Evolutionary conservation across 2,329 filamentous ascomycete species (phyloP).

Genomic region (Fusarium nematophilum): DNA sequence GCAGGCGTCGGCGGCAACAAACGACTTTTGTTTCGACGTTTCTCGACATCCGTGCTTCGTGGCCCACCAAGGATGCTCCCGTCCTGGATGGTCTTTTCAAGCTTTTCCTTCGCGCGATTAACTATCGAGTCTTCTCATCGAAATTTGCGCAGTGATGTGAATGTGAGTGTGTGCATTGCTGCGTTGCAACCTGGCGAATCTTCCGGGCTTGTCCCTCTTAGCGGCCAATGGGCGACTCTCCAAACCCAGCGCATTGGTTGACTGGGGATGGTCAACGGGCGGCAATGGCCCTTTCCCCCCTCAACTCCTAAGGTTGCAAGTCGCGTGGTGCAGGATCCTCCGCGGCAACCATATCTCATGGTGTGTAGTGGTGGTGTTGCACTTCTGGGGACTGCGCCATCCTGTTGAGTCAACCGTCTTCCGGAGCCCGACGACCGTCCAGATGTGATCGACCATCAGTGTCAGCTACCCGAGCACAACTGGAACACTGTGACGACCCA

Average conservation of each 20-base stretch:
- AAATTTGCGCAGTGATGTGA: neutral
- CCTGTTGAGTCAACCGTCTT: constrained; percentile 1
- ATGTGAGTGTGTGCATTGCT: constrained; percentile 13
- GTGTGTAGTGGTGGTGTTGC: constrained; percentile 13
- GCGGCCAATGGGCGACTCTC: constrained; percentile 26
- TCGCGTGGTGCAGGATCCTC: constrained; percentile 2
- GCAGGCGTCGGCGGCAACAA: constrained; percentile 60
- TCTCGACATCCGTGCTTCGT: constrained; percentile 17
- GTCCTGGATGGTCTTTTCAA: constrained; percentile 11
- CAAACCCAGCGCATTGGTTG: neutral
- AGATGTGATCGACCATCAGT: too few relatives aligned
- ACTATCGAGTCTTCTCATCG: too few relatives aligned
- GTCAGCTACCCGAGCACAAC: constrained; percentile 8
- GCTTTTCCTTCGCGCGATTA: constrained; percentile 4
- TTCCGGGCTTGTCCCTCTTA: constrained; percentile 14
- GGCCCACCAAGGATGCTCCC: constrained; percentile 22
- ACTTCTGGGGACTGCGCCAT: constrained; percentile 9
- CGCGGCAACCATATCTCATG: too few relatives aligned
- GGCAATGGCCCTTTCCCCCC: too few relatives aligned
- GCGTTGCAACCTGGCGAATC: constrained; percentile 3
- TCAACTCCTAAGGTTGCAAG: neutral
- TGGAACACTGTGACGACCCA: constrained; percentile 3
- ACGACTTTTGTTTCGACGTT: constrained; percentile 46
- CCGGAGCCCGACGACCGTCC: constrained; percentile 16
- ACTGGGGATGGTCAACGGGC: constrained; percentile 1